Percentiles rank a stretch among this genome's conserved stretches.
These are phyloP conservation scores for Allium sativum DNA, from an alignment of 106 monocot species.

Conservation along the genomic window DNA sequence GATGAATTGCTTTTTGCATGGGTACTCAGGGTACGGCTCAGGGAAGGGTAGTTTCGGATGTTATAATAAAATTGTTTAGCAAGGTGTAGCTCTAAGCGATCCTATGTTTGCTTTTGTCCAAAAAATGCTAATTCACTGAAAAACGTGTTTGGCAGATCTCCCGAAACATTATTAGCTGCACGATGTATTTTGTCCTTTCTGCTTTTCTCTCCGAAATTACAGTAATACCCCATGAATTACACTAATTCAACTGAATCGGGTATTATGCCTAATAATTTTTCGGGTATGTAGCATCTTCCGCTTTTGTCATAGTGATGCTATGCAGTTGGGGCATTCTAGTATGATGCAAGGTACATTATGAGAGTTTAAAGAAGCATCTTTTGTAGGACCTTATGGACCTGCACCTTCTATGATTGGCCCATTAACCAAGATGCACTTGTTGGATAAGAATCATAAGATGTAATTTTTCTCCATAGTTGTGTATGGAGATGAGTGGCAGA, in stretches of 20 bases:
- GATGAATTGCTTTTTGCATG: constrained; percentile 26
- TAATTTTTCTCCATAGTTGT: neutral
- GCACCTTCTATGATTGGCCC: constrained; percentile 39
- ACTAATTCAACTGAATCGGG: no score
- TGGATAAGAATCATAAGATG: constrained; percentile 9
- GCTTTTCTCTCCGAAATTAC: no score
- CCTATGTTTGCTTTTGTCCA: no score
- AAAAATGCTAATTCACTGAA: no score
- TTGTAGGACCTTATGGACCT: constrained; percentile 37
- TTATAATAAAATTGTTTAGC: constrained; percentile 46
- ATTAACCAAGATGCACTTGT: constrained; percentile 30
- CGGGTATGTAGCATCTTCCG: no score
- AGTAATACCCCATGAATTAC: no score
- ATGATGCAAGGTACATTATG: constrained; percentile 27
- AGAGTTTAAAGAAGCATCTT: constrained; percentile 22
- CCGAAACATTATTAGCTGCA: no score
- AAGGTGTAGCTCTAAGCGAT: constrained; percentile 37
- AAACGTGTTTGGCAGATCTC: no score
- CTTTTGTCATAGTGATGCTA: constrained; percentile 42
- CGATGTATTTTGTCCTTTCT: no score
- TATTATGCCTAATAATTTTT: no score
- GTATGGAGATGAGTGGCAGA: neutral
- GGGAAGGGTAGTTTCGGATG: constrained; percentile 34
- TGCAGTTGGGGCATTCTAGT: constrained; percentile 34
- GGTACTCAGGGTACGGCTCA: constrained; percentile 28